phyloP scores from a whole-genome alignment of 2,329 filamentous ascomycete species.

The Sporothrix pallida region DNA sequence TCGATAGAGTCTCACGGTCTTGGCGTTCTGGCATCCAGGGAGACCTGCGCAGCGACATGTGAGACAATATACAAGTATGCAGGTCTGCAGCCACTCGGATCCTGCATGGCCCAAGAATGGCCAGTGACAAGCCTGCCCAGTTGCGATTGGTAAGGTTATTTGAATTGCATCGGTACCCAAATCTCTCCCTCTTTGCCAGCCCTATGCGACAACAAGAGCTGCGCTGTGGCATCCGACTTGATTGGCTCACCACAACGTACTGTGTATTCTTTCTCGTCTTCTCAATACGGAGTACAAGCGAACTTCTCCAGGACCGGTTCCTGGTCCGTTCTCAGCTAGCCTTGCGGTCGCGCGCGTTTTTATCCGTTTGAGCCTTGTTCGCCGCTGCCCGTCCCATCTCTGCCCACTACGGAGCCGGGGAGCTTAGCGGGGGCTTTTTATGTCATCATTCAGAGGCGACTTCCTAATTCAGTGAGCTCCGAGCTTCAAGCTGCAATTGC shows the following conservation, averaged over 20 bases:
- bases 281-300: no score
- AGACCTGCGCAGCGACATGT: background rate
- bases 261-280: no score
- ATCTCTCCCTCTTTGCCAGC: background rate
- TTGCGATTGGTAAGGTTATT: background rate
- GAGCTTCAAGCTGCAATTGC: no score
- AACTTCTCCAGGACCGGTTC: no score
- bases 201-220: background rate
- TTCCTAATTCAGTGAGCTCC: background rate
- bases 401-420: no score
- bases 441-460: background rate
- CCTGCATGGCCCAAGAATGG: background rate
- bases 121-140: background rate
- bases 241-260: background rate
- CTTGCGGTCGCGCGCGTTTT: no score
- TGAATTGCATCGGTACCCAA: no score
- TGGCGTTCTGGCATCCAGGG: conserved; percentile 3
- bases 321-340: no score
- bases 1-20: background rate
- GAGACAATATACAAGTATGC: conserved; percentile 14
- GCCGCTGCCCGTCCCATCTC: no score
- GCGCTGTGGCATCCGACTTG: background rate
- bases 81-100: conserved; percentile 17
- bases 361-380: no score
- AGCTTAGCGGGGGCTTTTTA: no score